These are phyloP conservation scores for Ustulina deusta DNA, from an alignment of 2,329 filamentous ascomycete species.

Conservation along the genomic window DNA sequence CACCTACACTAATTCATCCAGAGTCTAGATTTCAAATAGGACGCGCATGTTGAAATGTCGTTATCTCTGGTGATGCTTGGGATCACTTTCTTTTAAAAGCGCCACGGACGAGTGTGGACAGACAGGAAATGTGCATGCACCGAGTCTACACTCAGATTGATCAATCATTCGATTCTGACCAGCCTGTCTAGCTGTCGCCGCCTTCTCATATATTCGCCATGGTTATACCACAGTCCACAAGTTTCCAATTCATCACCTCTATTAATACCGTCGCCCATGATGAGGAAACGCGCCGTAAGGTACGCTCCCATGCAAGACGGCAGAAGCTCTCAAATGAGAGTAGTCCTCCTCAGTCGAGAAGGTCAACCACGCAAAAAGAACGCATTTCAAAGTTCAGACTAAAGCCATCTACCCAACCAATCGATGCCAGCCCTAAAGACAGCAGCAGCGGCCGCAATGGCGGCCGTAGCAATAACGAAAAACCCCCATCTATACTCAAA, in stretches of 20 bases:
- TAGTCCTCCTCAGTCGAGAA: constrained; percentile 44
- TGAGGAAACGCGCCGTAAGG: constrained; percentile 53
- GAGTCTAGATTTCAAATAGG: constrained; percentile 19
- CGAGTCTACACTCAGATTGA: constrained; percentile 3
- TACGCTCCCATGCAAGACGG: constrained; percentile 51
- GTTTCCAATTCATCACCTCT: constrained; percentile 53
- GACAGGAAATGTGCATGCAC: constrained; percentile 16
- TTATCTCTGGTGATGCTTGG: not conserved
- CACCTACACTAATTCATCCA: constrained; percentile 12
- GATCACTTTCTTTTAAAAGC: constrained; percentile 24
- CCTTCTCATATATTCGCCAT: constrained; percentile 26
- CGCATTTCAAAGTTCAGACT: constrained; percentile 52
- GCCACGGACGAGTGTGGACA: constrained; percentile 18
- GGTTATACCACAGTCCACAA: constrained; percentile 40
- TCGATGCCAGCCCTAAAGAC: constrained; percentile 12
- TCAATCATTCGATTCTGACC: constrained; percentile 14
- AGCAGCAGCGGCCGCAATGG: constrained; percentile 21
- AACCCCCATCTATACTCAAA: constrained; percentile 19
- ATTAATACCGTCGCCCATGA: constrained; percentile 53
- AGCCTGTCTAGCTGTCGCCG: constrained; percentile 7
- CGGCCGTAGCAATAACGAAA: constrained; percentile 9
- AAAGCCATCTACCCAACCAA: constrained; percentile 38
- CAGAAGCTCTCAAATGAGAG: constrained; percentile 50
- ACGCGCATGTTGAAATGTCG: constrained; percentile 27
- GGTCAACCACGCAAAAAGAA: constrained; percentile 49